Evolutionary conservation across 2,329 filamentous ascomycete species (phyloP).

Genomic region (Diaporthe sp.): DNA sequence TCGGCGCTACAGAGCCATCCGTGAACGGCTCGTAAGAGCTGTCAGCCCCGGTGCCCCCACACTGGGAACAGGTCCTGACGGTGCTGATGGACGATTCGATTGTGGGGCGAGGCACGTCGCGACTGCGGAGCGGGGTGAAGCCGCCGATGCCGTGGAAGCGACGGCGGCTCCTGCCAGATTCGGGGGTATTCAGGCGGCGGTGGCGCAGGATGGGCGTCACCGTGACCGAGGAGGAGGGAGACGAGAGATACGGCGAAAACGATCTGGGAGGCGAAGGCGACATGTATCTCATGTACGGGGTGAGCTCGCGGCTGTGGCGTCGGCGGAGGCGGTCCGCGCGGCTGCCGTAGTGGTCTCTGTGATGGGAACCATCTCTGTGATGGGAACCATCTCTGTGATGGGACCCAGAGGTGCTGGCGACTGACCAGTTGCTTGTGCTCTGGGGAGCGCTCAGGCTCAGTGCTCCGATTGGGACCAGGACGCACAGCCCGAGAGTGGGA

Average conservation of each 20-base stretch:
- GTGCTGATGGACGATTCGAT: not conserved
- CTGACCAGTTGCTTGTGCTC: not conserved
- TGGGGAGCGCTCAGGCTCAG: not conserved
- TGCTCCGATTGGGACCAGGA: not conserved
- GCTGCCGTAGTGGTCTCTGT: not conserved
- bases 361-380: not conserved
- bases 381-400: not conserved
- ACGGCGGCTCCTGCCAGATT: not conserved
- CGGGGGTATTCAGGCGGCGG: not conserved
- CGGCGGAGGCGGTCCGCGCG: constrained; percentile 1
- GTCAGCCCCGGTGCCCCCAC: not conserved
- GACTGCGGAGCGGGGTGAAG: not conserved
- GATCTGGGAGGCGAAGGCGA: not conserved
- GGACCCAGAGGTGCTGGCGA: not conserved
- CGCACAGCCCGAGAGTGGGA: not conserved
- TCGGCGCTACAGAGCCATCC: not conserved
- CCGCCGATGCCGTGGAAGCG: not conserved
- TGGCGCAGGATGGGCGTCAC: not conserved
- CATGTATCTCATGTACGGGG: not conserved
- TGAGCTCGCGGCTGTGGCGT: not conserved
- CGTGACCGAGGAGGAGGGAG: not conserved
- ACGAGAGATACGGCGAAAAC: not conserved
- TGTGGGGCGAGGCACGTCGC: not conserved
- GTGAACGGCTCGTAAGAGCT: not conserved
- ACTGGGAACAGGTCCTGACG: constrained; percentile 6